These are phyloP conservation scores for Amesomyces nigricolor DNA, from an alignment of 2,329 filamentous ascomycete species.

Conservation along the genomic window DNA sequence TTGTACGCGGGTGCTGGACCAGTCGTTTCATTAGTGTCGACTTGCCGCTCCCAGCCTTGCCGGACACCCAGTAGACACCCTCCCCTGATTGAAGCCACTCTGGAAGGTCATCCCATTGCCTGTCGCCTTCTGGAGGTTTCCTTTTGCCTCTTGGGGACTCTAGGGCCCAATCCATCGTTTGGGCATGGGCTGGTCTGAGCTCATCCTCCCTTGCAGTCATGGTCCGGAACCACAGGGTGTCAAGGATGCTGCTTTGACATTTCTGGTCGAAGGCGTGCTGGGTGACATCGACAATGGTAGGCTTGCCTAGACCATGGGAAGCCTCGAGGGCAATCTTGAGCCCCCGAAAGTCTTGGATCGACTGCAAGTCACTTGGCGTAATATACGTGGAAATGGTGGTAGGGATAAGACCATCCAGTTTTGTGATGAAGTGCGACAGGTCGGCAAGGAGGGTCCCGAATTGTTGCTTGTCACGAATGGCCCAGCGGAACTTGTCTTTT, in stretches of 20 bases:
- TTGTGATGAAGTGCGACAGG: slow-evolving; percentile 19
- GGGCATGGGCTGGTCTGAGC: slow-evolving; percentile 3
- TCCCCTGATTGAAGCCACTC: slow-evolving; percentile 9
- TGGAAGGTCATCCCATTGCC: slow-evolving; percentile 12
- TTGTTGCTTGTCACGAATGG: slow-evolving; percentile 20
- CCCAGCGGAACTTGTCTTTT: slow-evolving; percentile 16
- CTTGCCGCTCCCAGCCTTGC: slow-evolving; percentile 29
- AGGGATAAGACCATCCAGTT: slow-evolving; percentile 12
- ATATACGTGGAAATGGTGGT: not conserved
- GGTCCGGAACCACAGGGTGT: slow-evolving; percentile 17
- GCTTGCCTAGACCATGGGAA: not conserved
- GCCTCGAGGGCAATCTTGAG: not conserved
- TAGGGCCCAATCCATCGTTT: slow-evolving; percentile 8
- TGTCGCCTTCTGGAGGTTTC: not conserved
- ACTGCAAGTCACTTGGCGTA: not conserved
- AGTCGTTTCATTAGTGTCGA: slow-evolving; percentile 29
- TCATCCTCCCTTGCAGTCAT: slow-evolving; percentile 12
- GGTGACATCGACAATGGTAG: not conserved
- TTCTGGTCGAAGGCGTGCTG: not conserved
- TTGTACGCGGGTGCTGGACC: slow-evolving; percentile 9
- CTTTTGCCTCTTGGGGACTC: not conserved
- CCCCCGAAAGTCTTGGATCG: not conserved
- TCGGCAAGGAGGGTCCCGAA: slow-evolving; percentile 18
- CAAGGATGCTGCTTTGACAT: slow-evolving; percentile 1
- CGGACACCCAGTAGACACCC: slow-evolving; percentile 19